These are phyloP conservation scores for Bruguiera parviflora DNA, from an alignment of 345 rosid species.

Conservation along the genomic window DNA sequence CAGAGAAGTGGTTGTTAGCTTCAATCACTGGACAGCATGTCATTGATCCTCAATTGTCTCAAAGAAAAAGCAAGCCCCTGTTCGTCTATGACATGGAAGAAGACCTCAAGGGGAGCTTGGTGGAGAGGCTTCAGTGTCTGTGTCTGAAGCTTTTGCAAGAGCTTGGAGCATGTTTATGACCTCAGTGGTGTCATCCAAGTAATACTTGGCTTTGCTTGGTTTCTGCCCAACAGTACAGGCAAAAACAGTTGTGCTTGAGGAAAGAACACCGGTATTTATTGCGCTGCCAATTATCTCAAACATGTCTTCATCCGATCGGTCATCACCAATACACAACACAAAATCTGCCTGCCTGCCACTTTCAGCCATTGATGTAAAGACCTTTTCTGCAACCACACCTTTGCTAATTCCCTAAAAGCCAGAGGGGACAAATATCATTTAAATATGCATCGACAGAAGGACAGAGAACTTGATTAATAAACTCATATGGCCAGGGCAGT, in stretches of 20 bases:
- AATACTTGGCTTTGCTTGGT: slow-evolving; percentile 97
- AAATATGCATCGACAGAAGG: not conserved
- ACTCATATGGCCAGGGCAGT: too few relatives aligned
- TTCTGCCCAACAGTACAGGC: slow-evolving; percentile 98
- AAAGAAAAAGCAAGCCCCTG: slow-evolving; percentile 5
- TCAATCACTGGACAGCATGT: slow-evolving; percentile 17
- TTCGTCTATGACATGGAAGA: not conserved
- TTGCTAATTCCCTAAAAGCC: slow-evolving; percentile 57
- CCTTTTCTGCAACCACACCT: slow-evolving; percentile 60
- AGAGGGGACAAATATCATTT: not conserved
- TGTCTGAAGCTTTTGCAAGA: slow-evolving; percentile 57
- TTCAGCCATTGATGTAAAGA: slow-evolving; percentile 48
- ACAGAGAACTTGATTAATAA: not conserved
- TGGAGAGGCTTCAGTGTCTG: slow-evolving; percentile 23
- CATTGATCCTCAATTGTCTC: slow-evolving; percentile 8
- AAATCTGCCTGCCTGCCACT: slow-evolving; percentile 50
- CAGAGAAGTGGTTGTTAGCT: slow-evolving; percentile 15
- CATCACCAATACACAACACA: slow-evolving; percentile 71
- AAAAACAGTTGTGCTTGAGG: slow-evolving; percentile 44
- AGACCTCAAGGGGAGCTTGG: slow-evolving; percentile 34
- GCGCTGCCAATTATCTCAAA: slow-evolving; percentile 56
- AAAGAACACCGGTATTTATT: slow-evolving; percentile 34
- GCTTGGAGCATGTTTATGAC: slow-evolving; percentile 56
- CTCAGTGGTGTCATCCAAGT: slow-evolving; percentile 58
- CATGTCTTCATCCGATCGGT: slow-evolving; percentile 80